Percentiles rank a stretch among this genome's conserved stretches.
phyloP scores from a whole-genome alignment of 2,329 filamentous ascomycete species.

The Xylariaceae sp. region DNA sequence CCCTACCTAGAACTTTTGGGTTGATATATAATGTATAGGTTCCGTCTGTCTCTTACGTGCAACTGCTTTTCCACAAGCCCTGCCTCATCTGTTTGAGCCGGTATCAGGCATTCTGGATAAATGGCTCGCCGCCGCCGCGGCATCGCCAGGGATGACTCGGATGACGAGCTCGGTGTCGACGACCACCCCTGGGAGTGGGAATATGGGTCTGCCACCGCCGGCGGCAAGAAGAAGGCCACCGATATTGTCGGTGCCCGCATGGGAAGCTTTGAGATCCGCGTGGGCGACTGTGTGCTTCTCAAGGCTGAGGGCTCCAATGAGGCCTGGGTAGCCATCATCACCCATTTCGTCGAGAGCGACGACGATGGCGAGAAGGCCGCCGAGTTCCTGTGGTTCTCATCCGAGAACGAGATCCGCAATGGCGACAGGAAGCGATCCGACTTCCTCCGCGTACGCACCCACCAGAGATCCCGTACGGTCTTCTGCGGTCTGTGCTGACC shows the following conservation, averaged over 20 bases:
- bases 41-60: too few relatives aligned
- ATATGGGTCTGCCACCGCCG: too few relatives aligned
- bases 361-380: slow-evolving; percentile 71
- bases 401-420: slow-evolving; percentile 80
- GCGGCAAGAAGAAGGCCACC: slow-evolving; percentile 24
- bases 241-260: slow-evolving; percentile 75
- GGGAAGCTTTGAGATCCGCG: slow-evolving; percentile 68
- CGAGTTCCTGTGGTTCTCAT: slow-evolving; percentile 93
- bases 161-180: slow-evolving; percentile 73
- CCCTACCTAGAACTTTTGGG: too few relatives aligned
- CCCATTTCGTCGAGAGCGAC: slow-evolving; percentile 68
- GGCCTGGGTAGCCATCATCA: slow-evolving; percentile 87
- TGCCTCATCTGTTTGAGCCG: too few relatives aligned
- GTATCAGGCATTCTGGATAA: too few relatives aligned
- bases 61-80: too few relatives aligned
- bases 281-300: slow-evolving; percentile 80
- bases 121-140: not conserved
- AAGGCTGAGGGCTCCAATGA: slow-evolving; percentile 82
- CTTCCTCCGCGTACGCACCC: slow-evolving; percentile 51
- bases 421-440: slow-evolving; percentile 76
- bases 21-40: too few relatives aligned
- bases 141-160: slow-evolving; percentile 50
- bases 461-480: not conserved
- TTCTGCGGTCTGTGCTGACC: slow-evolving; percentile 8
- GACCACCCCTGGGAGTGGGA: slow-evolving; percentile 76